Evolutionary conservation across 495 filamentous ascomycete genomes (phyloP).

Genomic region (Penicillium verhagenii): DNA sequence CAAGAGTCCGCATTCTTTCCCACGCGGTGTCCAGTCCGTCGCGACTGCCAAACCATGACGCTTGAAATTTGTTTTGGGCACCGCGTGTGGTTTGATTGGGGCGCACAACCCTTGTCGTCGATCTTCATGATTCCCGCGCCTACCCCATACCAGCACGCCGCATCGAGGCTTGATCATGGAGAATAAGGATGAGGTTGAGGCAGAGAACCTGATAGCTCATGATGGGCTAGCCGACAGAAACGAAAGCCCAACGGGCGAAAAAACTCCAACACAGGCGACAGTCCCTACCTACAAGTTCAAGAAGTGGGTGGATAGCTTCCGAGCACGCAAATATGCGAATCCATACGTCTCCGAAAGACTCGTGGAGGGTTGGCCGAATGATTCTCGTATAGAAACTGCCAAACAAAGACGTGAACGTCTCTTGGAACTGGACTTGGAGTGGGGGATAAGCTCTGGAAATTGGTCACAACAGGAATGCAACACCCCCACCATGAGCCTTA

Average conservation of each 20-base stretch:
- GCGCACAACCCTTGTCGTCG: neutral
- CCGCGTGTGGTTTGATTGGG: slow-evolving; percentile 4
- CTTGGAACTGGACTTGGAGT: slow-evolving; percentile 35
- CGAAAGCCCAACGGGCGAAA: neutral
- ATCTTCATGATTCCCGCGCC: slow-evolving; percentile 11
- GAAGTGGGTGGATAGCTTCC: slow-evolving; percentile 57
- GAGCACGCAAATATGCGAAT: slow-evolving; percentile 34
- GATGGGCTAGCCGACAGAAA: slow-evolving; percentile 17
- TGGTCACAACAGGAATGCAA: slow-evolving; percentile 78
- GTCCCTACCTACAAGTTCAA: slow-evolving; percentile 39
- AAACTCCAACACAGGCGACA: slow-evolving; percentile 7
- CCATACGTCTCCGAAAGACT: slow-evolving; percentile 25
- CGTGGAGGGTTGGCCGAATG: slow-evolving; percentile 47
- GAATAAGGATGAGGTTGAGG: slow-evolving; percentile 3
- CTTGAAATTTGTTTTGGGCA: slow-evolving; percentile 1
- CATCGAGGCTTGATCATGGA: slow-evolving; percentile 16
- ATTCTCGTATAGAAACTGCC: slow-evolving; percentile 28
- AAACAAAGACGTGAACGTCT: slow-evolving; percentile 20
- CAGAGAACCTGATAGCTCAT: neutral
- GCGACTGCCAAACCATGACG: slow-evolving; percentile 22
- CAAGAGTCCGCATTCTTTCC: neutral
- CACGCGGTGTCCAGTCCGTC: slow-evolving; percentile 3
- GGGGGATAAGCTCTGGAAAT: slow-evolving; percentile 62
- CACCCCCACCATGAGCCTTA: slow-evolving; percentile 70
- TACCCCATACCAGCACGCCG: slow-evolving; percentile 3